These are phyloP conservation scores for Amanita molliuscula DNA, from an alignment of 768 basidiomycete species.

Conservation along the genomic window DNA sequence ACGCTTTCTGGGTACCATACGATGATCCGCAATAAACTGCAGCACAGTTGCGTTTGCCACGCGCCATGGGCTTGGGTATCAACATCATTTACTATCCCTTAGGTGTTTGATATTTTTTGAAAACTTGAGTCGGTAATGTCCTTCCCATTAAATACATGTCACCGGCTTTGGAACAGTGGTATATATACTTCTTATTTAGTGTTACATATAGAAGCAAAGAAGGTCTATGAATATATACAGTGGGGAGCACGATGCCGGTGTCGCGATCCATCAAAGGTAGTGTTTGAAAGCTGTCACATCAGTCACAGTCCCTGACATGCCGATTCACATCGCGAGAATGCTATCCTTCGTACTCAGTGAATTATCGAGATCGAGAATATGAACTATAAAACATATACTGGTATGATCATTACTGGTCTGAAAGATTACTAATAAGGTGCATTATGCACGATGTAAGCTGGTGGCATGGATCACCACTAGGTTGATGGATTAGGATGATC, in stretches of 20 bases:
- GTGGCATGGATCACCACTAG: background rate
- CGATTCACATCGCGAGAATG: too few species aligned
- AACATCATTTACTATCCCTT: background rate
- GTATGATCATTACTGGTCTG: background rate
- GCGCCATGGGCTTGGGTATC: background rate
- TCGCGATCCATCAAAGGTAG: too few species aligned
- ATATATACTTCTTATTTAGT: background rate
- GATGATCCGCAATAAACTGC: constrained; percentile 84
- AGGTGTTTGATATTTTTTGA: background rate
- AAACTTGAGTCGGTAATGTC: background rate
- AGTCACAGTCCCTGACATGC: too few species aligned
- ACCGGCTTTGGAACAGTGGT: background rate
- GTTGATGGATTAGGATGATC: background rate
- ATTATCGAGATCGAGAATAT: background rate
- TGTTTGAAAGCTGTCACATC: too few species aligned
- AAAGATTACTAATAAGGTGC: background rate
- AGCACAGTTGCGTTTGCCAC: constrained; percentile 26
- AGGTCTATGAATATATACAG: background rate
- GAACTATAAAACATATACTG: background rate
- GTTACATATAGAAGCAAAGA: background rate
- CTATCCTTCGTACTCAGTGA: too few species aligned
- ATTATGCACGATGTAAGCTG: background rate
- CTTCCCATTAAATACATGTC: background rate
- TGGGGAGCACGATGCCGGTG: too few species aligned
- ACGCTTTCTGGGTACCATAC: constrained; percentile 50